phyloP scores from a whole-genome alignment of 139 green algal species.

The Tetradesmus obliquus region DNA sequence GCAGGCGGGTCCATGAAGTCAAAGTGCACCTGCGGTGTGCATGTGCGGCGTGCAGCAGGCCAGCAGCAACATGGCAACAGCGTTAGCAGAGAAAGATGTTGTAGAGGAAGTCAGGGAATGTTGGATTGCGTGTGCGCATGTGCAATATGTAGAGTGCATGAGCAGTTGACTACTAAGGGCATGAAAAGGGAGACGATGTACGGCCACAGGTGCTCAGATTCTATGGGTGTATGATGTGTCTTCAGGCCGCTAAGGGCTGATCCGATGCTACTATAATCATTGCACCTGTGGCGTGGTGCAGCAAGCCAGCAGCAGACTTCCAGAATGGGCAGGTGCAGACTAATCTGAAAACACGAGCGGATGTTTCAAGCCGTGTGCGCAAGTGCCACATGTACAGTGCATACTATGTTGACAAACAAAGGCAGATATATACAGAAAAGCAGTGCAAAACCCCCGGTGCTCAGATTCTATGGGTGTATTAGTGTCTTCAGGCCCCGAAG shows the following conservation, averaged over 20 bases:
- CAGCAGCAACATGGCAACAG: not conserved
- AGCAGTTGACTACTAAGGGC: too few species aligned
- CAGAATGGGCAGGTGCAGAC: too few species aligned
- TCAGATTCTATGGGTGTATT: conserved; percentile 83
- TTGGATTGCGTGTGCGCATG: not conserved
- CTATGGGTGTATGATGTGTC: conserved; percentile 74
- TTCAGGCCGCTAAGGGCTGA: conserved; percentile 35
- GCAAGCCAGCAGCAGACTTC: too few species aligned
- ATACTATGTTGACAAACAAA: too few species aligned
- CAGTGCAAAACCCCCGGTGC: not conserved
- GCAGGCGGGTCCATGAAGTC: conserved; percentile 99
- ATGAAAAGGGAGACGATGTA: not conserved
- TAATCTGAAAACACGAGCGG: too few species aligned
- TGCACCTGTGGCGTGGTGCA: not conserved
- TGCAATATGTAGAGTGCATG: too few species aligned
- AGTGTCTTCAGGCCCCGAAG: conserved; percentile 45
- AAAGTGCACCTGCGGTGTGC: conserved; percentile 91
- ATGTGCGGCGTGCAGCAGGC: not conserved
- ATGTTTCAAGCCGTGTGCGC: too few species aligned
- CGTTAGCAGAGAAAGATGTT: not conserved
- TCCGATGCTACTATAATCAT: conserved; percentile 15
- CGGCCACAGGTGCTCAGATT: not conserved
- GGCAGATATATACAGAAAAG: too few species aligned
- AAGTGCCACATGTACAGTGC: too few species aligned
- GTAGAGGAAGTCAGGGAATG: not conserved